phyloP scores from a whole-genome alignment of 2,329 filamentous ascomycete species.

The Cadophora gregata region DNA sequence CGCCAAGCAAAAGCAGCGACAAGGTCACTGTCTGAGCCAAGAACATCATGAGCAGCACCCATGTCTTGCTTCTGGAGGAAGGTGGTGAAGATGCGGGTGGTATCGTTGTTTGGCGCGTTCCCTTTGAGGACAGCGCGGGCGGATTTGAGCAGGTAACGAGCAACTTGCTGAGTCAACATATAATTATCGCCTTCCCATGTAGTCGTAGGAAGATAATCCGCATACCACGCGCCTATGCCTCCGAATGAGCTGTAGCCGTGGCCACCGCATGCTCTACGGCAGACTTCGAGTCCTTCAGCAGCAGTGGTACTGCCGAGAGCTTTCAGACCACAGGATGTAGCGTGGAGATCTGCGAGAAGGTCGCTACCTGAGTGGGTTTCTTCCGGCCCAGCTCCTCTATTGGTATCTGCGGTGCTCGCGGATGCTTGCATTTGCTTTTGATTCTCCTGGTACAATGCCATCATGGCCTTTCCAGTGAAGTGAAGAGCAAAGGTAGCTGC shows the following conservation, averaged over 20 bases:
- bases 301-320: constrained; percentile 74
- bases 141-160: constrained; percentile 77
- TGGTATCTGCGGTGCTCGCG: constrained; percentile 47
- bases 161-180: constrained; percentile 82
- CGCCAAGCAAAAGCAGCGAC: constrained; percentile 80
- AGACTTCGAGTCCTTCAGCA: constrained; percentile 76
- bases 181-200: constrained; percentile 67
- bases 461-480: constrained; percentile 80
- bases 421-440: constrained; percentile 66
- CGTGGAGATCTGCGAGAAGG: constrained; percentile 75
- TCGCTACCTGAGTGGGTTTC: constrained; percentile 70
- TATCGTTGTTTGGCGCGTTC: constrained; percentile 70
- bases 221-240: constrained; percentile 77
- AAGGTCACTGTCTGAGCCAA: constrained; percentile 72
- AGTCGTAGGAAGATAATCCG: constrained; percentile 74
- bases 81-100: constrained; percentile 66
- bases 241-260: constrained; percentile 79
- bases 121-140: constrained; percentile 72
- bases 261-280: constrained; percentile 76
- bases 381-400: constrained; percentile 69
- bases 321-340: constrained; percentile 78
- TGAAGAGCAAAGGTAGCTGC: constrained; percentile 79
- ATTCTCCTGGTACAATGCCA: constrained; percentile 74
- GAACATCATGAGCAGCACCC: constrained; percentile 76
- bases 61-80: constrained; percentile 71